Percentiles rank a stretch among this genome's conserved stretches.
phyloP scores from a whole-genome alignment of 208 protist species.

The Acanthamoeba lugdunensis region DNA sequence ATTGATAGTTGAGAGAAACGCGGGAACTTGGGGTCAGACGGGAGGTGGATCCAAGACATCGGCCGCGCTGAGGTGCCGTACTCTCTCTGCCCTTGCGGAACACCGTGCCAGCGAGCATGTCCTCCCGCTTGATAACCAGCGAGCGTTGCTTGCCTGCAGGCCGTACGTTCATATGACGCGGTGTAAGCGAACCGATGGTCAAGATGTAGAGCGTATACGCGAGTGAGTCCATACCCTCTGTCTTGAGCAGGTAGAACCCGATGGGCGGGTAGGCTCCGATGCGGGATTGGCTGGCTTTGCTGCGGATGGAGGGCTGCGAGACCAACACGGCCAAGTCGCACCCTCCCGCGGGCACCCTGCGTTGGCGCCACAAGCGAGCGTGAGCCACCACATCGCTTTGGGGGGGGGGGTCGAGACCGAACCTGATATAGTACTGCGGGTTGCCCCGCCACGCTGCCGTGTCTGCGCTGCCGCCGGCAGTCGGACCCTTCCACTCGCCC shows the following conservation, averaged over 20 bases:
- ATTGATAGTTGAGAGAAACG: no score
- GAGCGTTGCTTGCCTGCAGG: not conserved
- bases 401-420: not conserved
- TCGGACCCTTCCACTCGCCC: conserved; percentile 59
- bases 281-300: not conserved
- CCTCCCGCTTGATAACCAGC: conserved; percentile 1
- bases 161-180: no score
- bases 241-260: conserved; percentile 59
- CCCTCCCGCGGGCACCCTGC: conserved; percentile 31
- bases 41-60: not conserved
- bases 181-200: no score
- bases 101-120: not conserved
- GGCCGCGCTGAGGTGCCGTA: not conserved
- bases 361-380: no score
- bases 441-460: conserved; percentile 21
- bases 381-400: not conserved
- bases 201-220: no score
- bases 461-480: conserved; percentile 63
- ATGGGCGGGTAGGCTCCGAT: conserved; percentile 34
- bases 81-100: conserved; percentile 61
- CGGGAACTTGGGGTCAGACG: not conserved
- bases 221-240: not conserved
- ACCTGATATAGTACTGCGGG: conserved; percentile 63
- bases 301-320: conserved; percentile 42
- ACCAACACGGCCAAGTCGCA: conserved; percentile 4